Evolutionary conservation across 306 rosid species (phyloP).

Genomic region (Sphenostylis stenocarpa): DNA sequence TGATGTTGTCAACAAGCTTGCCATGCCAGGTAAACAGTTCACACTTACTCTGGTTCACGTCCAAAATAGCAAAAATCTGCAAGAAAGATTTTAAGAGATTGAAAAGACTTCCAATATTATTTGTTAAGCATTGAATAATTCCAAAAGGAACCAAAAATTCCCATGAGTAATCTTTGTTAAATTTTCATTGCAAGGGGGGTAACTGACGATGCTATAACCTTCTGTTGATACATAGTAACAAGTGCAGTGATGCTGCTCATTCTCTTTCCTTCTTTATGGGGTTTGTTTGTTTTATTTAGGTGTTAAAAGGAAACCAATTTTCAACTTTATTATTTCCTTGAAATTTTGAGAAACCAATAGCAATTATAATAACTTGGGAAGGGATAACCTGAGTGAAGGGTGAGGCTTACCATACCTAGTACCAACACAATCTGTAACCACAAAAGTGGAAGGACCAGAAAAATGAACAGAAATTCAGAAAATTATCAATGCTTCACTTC

Average conservation of each 20-base stretch:
- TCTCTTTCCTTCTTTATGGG: neutral
- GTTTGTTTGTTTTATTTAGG: neutral
- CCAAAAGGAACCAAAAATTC: neutral
- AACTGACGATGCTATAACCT: neutral
- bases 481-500: slow-evolving; percentile 5
- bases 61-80: slow-evolving; percentile 15
- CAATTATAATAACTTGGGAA: neutral
- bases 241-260: neutral
- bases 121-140: neutral
- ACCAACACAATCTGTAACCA: slow-evolving; percentile 8
- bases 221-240: neutral
- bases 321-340: neutral
- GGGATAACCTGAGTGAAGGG: neutral
- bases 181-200: neutral
- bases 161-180: neutral
- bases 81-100: slow-evolving; percentile 8
- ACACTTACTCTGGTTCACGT: slow-evolving; percentile 9
- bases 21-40: slow-evolving; percentile 44
- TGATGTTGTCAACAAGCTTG: slow-evolving; percentile 46
- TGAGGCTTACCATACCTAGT: neutral
- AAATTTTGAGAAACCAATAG: neutral
- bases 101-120: neutral
- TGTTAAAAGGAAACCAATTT: neutral
- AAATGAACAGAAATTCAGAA: neutral
- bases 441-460: slow-evolving; percentile 1